phyloP scores from a whole-genome alignment of 805 yeast genomes.

The Teunomyces lycoperdinae region DNA sequence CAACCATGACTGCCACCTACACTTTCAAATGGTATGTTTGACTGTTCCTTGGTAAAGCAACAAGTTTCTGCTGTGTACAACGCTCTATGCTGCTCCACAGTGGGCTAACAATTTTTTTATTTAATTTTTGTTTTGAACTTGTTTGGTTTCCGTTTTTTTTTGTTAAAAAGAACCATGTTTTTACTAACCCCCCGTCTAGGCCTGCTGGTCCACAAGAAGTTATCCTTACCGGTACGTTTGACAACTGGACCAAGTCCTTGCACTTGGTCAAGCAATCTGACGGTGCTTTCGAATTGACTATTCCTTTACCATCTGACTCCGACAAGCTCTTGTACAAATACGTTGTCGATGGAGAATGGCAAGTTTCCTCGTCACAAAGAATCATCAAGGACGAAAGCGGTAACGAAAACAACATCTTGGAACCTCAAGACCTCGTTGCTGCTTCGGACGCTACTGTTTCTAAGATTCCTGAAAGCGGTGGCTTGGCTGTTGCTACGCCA shows the following conservation, averaged over 20 bases:
- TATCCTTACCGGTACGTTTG: constrained; percentile 68
- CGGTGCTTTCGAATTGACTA: constrained; percentile 58
- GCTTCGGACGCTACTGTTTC: constrained; percentile 15
- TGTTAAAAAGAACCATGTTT: background rate
- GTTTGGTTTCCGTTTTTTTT: background rate
- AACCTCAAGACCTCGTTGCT: constrained; percentile 29
- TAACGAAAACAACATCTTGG: constrained; percentile 50
- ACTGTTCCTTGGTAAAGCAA: background rate
- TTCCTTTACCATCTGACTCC: constrained; percentile 48
- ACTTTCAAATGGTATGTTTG: constrained; percentile 41
- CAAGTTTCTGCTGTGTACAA: background rate
- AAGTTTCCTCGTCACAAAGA: constrained; percentile 35
- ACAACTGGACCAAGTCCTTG: constrained; percentile 59
- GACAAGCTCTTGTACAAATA: constrained; percentile 52
- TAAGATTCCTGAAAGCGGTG: constrained; percentile 34
- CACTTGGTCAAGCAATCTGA: constrained; percentile 58
- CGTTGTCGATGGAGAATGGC: constrained; percentile 72
- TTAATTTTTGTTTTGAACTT: no score
- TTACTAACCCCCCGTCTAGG: constrained; percentile 33
- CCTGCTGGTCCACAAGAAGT: constrained; percentile 51
- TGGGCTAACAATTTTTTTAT: no score
- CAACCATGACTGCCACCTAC: constrained; percentile 30
- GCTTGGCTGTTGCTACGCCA: constrained; percentile 15
- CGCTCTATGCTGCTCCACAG: background rate
- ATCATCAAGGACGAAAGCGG: constrained; percentile 49